These are phyloP conservation scores for Podila horticola DNA, from an alignment of 192 early-diverging fungal genomes.

Conservation along the genomic window DNA sequence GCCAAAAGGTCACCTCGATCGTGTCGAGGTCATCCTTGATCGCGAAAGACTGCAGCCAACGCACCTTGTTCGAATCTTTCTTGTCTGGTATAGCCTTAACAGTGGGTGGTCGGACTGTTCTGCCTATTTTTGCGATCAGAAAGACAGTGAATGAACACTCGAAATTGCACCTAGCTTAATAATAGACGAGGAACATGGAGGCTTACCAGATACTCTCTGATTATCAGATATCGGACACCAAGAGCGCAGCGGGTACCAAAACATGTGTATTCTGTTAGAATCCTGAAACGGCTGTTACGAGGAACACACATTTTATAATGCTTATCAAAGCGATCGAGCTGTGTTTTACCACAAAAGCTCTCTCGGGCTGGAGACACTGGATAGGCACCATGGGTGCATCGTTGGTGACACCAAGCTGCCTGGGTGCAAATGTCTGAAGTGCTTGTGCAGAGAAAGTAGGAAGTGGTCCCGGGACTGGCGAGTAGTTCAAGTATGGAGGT, in stretches of 20 bases:
- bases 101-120: conserved; percentile 22
- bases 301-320: background rate
- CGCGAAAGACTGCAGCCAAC: conserved; percentile 33
- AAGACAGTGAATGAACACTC: background rate
- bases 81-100: conserved; percentile 26
- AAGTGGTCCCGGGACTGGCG: background rate
- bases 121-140: conserved; percentile 2
- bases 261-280: background rate
- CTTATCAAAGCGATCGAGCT: too few relatives aligned
- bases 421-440: conserved; percentile 24
- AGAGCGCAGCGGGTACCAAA: background rate
- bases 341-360: conserved; percentile 20
- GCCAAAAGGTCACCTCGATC: conserved; percentile 41
- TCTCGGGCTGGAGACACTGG: conserved; percentile 11
- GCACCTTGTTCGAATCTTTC: conserved; percentile 9
- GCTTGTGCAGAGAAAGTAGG: conserved; percentile 28
- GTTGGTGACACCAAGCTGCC: conserved; percentile 8
- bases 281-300: background rate
- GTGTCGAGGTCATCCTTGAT: conserved; percentile 43
- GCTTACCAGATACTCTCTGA: conserved; percentile 38
- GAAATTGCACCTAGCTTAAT: background rate
- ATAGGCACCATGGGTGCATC: conserved; percentile 39
- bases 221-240: background rate
- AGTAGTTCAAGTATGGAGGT: background rate
- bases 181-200: background rate